phyloP scores from a whole-genome alignment of 257 asterid genomes.

The Ocimum tenuiflorum region DNA sequence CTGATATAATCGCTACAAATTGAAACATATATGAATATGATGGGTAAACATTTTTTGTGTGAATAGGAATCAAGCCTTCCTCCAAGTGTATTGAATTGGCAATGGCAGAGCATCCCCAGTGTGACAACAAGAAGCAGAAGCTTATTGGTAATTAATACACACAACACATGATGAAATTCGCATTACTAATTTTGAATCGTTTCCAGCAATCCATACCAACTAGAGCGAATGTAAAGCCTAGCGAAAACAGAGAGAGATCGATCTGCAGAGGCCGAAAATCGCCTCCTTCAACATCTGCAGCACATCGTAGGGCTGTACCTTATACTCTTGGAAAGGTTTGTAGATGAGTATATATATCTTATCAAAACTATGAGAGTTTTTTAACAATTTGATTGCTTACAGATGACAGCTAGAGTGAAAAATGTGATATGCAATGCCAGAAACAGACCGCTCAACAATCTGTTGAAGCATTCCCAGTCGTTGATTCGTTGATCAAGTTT shows the following conservation, averaged over 20 bases:
- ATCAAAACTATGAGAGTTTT: too few relatives aligned
- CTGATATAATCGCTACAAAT: background rate
- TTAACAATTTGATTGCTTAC: too few relatives aligned
- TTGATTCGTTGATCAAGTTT: constrained; percentile 16
- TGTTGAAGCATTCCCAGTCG: constrained; percentile 23
- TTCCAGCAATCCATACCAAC: constrained; percentile 12
- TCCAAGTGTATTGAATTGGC: constrained; percentile 35
- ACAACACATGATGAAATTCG: too few relatives aligned
- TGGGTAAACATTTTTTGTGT: background rate
- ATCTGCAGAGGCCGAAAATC: constrained; percentile 51
- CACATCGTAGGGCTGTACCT: constrained; percentile 54
- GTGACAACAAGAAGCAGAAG: constrained; percentile 78
- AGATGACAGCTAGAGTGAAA: constrained; percentile 19
- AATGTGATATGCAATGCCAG: constrained; percentile 7
- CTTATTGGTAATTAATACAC: constrained; percentile 27
- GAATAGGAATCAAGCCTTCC: constrained; percentile 77
- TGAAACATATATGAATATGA: too few relatives aligned
- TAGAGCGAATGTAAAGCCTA: constrained; percentile 16
- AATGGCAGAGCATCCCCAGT: constrained; percentile 29
- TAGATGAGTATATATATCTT: background rate
- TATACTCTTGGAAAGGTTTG: constrained; percentile 71
- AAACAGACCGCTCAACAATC: constrained; percentile 1
- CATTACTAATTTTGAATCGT: background rate
- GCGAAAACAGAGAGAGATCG: constrained; percentile 30
- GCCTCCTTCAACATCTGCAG: constrained; percentile 44